Conservation (phyloP, 352 stramenopile species). For the Vaucheria bursata region DNA sequence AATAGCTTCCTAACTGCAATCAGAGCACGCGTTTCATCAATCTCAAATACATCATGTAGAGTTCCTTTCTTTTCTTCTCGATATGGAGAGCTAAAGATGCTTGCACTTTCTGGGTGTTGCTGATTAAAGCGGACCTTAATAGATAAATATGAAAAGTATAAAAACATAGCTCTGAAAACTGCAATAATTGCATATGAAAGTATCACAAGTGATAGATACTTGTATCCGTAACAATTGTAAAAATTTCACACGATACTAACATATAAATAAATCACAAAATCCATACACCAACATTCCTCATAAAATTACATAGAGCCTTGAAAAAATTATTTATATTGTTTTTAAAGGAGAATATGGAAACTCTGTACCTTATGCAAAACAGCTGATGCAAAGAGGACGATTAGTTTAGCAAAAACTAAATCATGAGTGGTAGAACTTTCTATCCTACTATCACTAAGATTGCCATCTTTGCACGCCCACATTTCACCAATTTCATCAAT, state of each 20-base stretch:
- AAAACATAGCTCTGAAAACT: not conserved
- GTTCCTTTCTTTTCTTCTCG: too few species aligned
- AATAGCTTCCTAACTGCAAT: not conserved
- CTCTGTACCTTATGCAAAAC: conserved; percentile 31
- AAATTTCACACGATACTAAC: not conserved
- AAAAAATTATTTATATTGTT: not conserved
- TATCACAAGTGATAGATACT: not conserved
- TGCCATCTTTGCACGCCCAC: conserved; percentile 9
- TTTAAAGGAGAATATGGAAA: not conserved
- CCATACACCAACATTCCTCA: not conserved
- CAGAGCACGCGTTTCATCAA: too few species aligned
- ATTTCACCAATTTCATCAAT: conserved; percentile 45
- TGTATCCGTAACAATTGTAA: not conserved
- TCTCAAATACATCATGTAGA: too few species aligned
- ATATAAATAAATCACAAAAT: not conserved
- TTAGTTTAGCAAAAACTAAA: conserved; percentile 23
- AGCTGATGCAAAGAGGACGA: conserved; percentile 17
- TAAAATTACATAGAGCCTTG: not conserved
- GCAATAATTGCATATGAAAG: not conserved
- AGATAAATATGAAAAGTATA: not conserved
- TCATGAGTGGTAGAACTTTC: conserved; percentile 13
- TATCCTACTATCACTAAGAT: not conserved
- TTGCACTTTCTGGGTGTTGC: conserved; percentile 25
- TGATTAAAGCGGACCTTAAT: conserved; percentile 40
- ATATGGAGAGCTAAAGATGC: not conserved